Evolutionary conservation across 1,284 basidiomycete genomes (phyloP).

Genomic region (Schizopora paradoxa): DNA sequence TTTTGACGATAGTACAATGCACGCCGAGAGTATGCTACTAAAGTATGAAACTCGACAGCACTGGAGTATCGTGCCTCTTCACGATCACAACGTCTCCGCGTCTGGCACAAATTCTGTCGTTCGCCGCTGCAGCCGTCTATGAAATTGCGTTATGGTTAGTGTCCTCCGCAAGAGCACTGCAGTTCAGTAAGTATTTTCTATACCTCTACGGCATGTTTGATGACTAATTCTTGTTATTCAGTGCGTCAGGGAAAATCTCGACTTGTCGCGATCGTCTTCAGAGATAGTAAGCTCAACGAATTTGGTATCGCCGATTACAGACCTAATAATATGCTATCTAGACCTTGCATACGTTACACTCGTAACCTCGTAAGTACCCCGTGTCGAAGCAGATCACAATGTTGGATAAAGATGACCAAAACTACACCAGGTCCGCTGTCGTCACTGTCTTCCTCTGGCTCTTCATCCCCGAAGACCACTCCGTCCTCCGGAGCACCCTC

Average conservation of each 20-base stretch:
- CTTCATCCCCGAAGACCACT: too few relatives aligned
- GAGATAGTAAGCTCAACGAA: not conserved
- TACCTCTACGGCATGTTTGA: not conserved
- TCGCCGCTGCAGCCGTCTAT: not conserved
- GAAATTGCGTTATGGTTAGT: not conserved
- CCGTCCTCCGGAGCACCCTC: too few relatives aligned
- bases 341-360: not conserved
- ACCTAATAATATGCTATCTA: not conserved
- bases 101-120: not conserved
- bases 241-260: not conserved
- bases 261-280: not conserved
- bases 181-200: not conserved
- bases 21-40: not conserved
- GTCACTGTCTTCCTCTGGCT: too few relatives aligned
- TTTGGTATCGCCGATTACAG: not conserved
- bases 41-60: not conserved
- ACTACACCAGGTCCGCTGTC: too few relatives aligned
- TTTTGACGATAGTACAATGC: not conserved
- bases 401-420: too few relatives aligned
- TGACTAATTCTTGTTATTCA: not conserved
- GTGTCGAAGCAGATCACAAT: too few relatives aligned
- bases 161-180: not conserved
- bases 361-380: constrained; percentile 14
- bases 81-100: not conserved
- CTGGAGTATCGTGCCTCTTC: not conserved